Base-by-base conservation (phyloP, 768 basidiomycete genomes). In the Dioszegia hungarica region DNA sequence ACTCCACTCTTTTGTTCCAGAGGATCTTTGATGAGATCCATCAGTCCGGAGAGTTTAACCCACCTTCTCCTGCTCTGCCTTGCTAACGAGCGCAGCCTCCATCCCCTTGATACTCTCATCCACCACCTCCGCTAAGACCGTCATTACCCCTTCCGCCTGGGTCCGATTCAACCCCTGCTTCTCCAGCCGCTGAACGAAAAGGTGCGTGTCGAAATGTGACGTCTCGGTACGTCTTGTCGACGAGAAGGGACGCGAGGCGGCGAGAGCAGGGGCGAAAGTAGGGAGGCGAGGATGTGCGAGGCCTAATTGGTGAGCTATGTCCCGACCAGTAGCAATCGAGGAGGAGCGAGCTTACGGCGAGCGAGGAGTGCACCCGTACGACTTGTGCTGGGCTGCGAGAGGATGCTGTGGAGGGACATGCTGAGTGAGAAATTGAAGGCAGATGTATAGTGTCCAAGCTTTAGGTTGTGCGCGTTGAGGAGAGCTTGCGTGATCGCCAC, bases 111-210 rank as follows among this genome's bases (percentile, higher is more conserved):
- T 86, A 72, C 90, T 92, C 80, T 99, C 95, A 76, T 95, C 90
- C 36, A 99, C 91, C 60, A 98, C 93, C 67, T 92, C 90, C 12
- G 91, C 89, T 83, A 99, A 88, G 8, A 93, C 90, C 43, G 86
- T 82, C 92, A 98, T 95, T 72, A 99, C 88, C 2, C 95, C 94
- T 74, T 97, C 91, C 0, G 94, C 92, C 77, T 97, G 94, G 20
- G 85, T 84, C 17, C 90, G 83, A 62, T 87, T 90, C 39, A 98
- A 77, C 0, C 94, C 94, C 70, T 95, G 88, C 57, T 84, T 81
- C 76, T 92, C 89, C 54, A 98, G 79, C 33, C 90, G 85, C 76
- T 90, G 86, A 36, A 97, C 91, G 71, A 95, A 94, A 61, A 89
- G 87, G 71, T 94, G 90, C 0, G 93, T 97, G 73, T 98, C 94